Conservation (phyloP, 2,329 filamentous ascomycete species). For the Monosporascus sp. region DNA sequence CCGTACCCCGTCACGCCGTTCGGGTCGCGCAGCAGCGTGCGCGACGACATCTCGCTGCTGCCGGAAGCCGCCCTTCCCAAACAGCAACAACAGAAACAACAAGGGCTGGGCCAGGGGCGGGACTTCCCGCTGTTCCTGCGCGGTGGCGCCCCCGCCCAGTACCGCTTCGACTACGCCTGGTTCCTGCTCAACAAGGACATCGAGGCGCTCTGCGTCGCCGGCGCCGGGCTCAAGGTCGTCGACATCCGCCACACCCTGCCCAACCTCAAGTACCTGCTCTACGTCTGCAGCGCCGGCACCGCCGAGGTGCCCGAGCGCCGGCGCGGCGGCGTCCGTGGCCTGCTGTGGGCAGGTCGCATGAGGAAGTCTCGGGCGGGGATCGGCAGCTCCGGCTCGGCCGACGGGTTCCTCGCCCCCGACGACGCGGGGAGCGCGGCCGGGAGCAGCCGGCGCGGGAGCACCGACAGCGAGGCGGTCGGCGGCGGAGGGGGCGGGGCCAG, state of each 20-base stretch:
- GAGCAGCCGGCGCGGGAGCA: slow-evolving; percentile 26
- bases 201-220: slow-evolving; percentile 56
- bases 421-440: slow-evolving; percentile 35
- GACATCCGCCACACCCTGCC: slow-evolving; percentile 90
- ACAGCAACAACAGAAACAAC: not conserved
- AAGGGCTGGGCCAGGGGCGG: slow-evolving; percentile 34
- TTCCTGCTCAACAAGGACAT: slow-evolving; percentile 97
- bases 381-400: slow-evolving; percentile 19
- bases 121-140: slow-evolving; percentile 75
- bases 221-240: slow-evolving; percentile 69
- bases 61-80: slow-evolving; percentile 24
- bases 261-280: slow-evolving; percentile 89
- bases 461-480: slow-evolving; percentile 24
- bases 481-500: slow-evolving; percentile 17
- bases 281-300: slow-evolving; percentile 77
- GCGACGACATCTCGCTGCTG: slow-evolving; percentile 54
- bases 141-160: slow-evolving; percentile 64
- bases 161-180: slow-evolving; percentile 92
- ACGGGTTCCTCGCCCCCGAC: slow-evolving; percentile 16
- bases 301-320: slow-evolving; percentile 58
- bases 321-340: slow-evolving; percentile 53
- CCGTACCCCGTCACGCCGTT: slow-evolving; percentile 73
- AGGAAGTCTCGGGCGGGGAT: slow-evolving; percentile 13
- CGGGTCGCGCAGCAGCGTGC: slow-evolving; percentile 64
- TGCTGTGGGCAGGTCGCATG: slow-evolving; percentile 48